phyloP scores from a whole-genome alignment of 2,329 filamentous ascomycete genomes.

The Thielaviopsis musarum region DNA sequence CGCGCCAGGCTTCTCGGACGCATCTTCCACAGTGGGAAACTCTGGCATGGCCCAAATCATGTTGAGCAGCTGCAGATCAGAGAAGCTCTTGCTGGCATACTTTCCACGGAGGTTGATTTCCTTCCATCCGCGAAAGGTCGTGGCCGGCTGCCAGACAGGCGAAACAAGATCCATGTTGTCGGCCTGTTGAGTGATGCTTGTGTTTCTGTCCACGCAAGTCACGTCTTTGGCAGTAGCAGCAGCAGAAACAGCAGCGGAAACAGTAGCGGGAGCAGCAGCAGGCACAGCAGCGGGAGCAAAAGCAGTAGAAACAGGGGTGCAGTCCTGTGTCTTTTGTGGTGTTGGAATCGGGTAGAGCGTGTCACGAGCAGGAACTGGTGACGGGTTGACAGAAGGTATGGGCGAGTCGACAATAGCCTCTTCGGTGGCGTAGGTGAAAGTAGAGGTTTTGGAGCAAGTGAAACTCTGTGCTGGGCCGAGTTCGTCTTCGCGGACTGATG shows the following conservation, averaged over 20 bases:
- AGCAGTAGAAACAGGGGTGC: not conserved
- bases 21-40: constrained; percentile 10
- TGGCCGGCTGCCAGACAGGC: constrained; percentile 37
- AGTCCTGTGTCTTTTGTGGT: not conserved
- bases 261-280: not conserved
- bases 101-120: constrained; percentile 42
- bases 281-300: no score
- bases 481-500: constrained; percentile 44
- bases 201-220: not conserved
- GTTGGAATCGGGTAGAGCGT: constrained; percentile 33
- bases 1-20: constrained; percentile 15
- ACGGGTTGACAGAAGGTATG: constrained; percentile 33
- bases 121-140: constrained; percentile 46
- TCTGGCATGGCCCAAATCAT: constrained; percentile 33
- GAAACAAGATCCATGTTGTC: not conserved
- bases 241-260: not conserved
- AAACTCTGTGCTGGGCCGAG: constrained; percentile 44
- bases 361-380: constrained; percentile 28
- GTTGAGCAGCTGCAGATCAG: constrained; percentile 38
- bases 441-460: constrained; percentile 44
- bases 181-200: not conserved
- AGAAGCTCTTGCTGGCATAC: constrained; percentile 42
- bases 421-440: constrained; percentile 33
- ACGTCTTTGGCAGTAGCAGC: not conserved
- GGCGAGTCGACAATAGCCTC: constrained; percentile 33